These are phyloP conservation scores for Hymenoscyphus repandus DNA, from an alignment of 2,329 filamentous ascomycete genomes.

Conservation along the genomic window DNA sequence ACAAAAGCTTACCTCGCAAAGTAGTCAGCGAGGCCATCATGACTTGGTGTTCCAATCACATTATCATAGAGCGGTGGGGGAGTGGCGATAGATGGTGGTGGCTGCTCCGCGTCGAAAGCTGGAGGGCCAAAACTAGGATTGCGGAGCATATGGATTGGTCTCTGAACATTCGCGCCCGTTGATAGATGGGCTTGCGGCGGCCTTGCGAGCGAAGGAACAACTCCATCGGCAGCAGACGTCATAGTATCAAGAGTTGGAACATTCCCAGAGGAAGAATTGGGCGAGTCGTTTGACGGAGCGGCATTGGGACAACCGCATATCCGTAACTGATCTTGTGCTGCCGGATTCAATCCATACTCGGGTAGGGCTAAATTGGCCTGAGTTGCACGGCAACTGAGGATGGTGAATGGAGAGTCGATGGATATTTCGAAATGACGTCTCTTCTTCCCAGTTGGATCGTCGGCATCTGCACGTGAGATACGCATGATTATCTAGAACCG, in stretches of 20 bases:
- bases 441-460: constrained; percentile 51
- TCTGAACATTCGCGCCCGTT: constrained; percentile 22
- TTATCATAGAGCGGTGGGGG: constrained; percentile 65
- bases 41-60: constrained; percentile 49
- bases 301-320: constrained; percentile 62
- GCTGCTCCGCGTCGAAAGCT: constrained; percentile 62
- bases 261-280: constrained; percentile 37
- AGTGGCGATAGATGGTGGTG: constrained; percentile 62
- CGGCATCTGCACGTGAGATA: constrained; percentile 61
- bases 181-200: constrained; percentile 44
- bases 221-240: constrained; percentile 12
- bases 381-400: constrained; percentile 67
- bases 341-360: constrained; percentile 53
- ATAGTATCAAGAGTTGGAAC: constrained; percentile 42
- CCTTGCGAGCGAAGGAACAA: constrained; percentile 34
- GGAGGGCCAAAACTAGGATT: constrained; percentile 67
- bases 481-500: constrained; percentile 63
- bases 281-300: constrained; percentile 27
- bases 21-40: constrained; percentile 61
- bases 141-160: constrained; percentile 62
- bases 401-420: constrained; percentile 71
- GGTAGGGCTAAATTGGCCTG: constrained; percentile 66
- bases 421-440: constrained; percentile 72
- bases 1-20: constrained; percentile 39
- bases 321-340: constrained; percentile 35